Evolutionary conservation across 768 basidiomycete genomes (phyloP).

Genomic region (Hygrophoropsis aurantiaca): DNA sequence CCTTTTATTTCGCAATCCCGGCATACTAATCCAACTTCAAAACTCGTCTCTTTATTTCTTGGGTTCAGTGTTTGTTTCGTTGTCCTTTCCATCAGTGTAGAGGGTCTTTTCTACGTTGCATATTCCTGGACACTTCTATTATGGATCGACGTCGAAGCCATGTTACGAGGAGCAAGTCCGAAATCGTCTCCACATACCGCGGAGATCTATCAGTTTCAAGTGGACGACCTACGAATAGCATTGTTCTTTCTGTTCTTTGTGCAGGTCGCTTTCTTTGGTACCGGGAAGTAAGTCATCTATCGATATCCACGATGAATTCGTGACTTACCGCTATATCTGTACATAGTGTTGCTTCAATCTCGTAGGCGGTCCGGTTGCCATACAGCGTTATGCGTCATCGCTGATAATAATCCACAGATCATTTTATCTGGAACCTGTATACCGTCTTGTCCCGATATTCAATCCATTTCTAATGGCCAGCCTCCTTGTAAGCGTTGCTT

Average conservation of each 20-base stretch:
- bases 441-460: slow-evolving; percentile 83
- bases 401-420: slow-evolving; percentile 40
- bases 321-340: neutral
- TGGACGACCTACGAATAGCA: slow-evolving; percentile 70
- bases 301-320: neutral
- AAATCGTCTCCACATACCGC: slow-evolving; percentile 1
- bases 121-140: slow-evolving; percentile 60
- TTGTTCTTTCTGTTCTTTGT: slow-evolving; percentile 86
- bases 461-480: slow-evolving; percentile 82
- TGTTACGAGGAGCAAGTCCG: slow-evolving; percentile 15
- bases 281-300: slow-evolving; percentile 62
- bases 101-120: slow-evolving; percentile 76
- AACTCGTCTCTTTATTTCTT: slow-evolving; percentile 62
- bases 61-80: slow-evolving; percentile 76
- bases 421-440: slow-evolving; percentile 87
- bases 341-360: slow-evolving; percentile 76
- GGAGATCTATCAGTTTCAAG: slow-evolving; percentile 45
- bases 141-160: slow-evolving; percentile 68
- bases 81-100: slow-evolving; percentile 78
- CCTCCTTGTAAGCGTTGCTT: slow-evolving; percentile 49
- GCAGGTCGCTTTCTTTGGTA: slow-evolving; percentile 85
- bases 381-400: neutral
- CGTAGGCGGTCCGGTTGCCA: slow-evolving; percentile 42
- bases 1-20: slow-evolving; percentile 44
- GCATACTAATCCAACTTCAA: slow-evolving; percentile 44